Percentiles rank a stretch among this genome's conserved stretches.
These are phyloP conservation scores for Pichia eremophila DNA, from an alignment of 805 yeast genomes.

Conservation along the genomic window DNA sequence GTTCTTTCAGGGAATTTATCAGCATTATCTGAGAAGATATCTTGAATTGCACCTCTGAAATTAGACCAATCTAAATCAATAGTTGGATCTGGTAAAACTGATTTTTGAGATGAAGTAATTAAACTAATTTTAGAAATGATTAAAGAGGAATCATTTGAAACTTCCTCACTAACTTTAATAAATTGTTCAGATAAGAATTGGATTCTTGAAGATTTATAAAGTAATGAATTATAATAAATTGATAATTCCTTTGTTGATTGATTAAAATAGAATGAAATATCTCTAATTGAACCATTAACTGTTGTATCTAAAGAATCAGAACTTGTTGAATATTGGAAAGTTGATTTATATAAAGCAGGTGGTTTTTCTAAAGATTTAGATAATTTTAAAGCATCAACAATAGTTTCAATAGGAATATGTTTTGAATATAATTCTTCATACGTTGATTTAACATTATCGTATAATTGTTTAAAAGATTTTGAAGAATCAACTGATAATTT, in stretches of 20 bases:
- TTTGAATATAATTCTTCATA: constrained; percentile 27
- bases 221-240: constrained; percentile 63
- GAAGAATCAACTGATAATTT: constrained; percentile 50
- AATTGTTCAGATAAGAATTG: constrained; percentile 66
- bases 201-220: constrained; percentile 65
- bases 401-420: constrained; percentile 43
- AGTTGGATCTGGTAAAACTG: constrained; percentile 78
- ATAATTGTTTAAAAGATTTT: constrained; percentile 44
- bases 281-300: constrained; percentile 50
- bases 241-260: constrained; percentile 28
- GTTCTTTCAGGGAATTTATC: constrained; percentile 72
- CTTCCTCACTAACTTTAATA: constrained; percentile 37
- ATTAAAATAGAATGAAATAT: constrained; percentile 49
- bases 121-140: constrained; percentile 55
- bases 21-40: constrained; percentile 85
- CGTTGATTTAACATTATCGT: constrained; percentile 34
- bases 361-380: constrained; percentile 42
- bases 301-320: constrained; percentile 33
- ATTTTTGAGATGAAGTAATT: constrained; percentile 55
- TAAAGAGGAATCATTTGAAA: constrained; percentile 27
- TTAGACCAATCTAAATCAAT: constrained; percentile 81
- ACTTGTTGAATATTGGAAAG: constrained; percentile 39
- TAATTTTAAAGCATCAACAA: constrained; percentile 43
- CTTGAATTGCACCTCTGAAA: constrained; percentile 93
- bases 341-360: constrained; percentile 56